A percentile compares a stretch with the other conserved stretches of the same genome.
Conservation (phyloP, 805 yeast species). For the Pichia phayaonensis region DNA sequence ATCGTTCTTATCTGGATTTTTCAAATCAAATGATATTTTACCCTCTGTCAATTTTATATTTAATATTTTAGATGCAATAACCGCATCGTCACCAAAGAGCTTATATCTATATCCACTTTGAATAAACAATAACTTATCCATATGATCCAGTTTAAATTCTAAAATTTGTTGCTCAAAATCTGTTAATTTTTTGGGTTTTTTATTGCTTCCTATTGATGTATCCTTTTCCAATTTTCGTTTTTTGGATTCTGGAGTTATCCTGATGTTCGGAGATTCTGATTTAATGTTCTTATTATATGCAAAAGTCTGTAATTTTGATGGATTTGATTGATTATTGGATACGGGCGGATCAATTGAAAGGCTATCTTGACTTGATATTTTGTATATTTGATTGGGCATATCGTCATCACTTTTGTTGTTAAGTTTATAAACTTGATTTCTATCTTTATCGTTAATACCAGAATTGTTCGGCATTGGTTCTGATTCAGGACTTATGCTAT, state of each 20-base stretch:
- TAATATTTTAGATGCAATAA: constrained; percentile 52
- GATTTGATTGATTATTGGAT: neutral
- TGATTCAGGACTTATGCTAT: neutral
- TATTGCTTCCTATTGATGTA: neutral
- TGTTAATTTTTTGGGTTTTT: constrained; percentile 35
- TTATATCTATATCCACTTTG: constrained; percentile 92
- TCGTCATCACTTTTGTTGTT: no score
- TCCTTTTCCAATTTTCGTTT: neutral
- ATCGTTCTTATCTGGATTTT: constrained; percentile 34
- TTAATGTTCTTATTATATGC: neutral
- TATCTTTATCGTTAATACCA: neutral
- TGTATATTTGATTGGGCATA: neutral
- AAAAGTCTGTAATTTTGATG: constrained; percentile 2
- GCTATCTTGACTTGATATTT: no score
- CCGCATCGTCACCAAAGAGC: constrained; percentile 81
- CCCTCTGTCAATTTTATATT: constrained; percentile 73
- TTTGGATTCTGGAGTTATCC: neutral
- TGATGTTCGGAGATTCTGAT: no score
- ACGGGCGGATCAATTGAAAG: no score
- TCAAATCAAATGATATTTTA: constrained; percentile 43
- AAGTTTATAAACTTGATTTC: no score
- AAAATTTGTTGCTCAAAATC: constrained; percentile 78
- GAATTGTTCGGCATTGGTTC: neutral
- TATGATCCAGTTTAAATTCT: constrained; percentile 51
- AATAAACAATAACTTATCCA: constrained; percentile 66